These are phyloP conservation scores for Trametes coccinea DNA, from an alignment of 768 basidiomycete species.

Conservation along the genomic window DNA sequence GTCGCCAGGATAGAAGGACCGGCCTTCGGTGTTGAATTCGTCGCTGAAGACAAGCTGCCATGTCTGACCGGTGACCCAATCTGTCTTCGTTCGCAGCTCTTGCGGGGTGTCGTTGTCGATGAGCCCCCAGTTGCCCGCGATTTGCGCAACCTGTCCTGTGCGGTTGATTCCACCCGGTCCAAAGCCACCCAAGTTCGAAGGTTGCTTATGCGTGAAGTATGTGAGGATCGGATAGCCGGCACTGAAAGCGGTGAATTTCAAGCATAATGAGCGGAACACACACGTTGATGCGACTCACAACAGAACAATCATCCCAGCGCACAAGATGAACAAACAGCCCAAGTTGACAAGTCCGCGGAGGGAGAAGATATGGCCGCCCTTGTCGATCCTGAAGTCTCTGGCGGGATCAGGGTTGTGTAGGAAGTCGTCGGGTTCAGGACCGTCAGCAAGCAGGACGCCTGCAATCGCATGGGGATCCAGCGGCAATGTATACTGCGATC, in stretches of 20 bases:
- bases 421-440: slow-evolving; percentile 48
- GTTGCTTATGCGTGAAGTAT: slow-evolving; percentile 32
- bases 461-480: slow-evolving; percentile 72
- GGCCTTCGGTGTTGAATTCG: slow-evolving; percentile 80
- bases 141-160: slow-evolving; percentile 50
- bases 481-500: slow-evolving; percentile 56
- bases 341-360: slow-evolving; percentile 67
- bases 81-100: slow-evolving; percentile 52
- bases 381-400: slow-evolving; percentile 31
- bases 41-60: slow-evolving; percentile 83
- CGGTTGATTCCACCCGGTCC: slow-evolving; percentile 46
- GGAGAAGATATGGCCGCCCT: slow-evolving; percentile 48
- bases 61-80: slow-evolving; percentile 60
- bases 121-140: slow-evolving; percentile 65
- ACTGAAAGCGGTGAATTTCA: slow-evolving; percentile 22
- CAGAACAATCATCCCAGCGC: slow-evolving; percentile 48
- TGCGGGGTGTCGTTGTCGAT: slow-evolving; percentile 62
- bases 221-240: slow-evolving; percentile 45
- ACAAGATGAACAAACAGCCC: slow-evolving; percentile 62
- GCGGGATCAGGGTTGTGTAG: slow-evolving; percentile 62
- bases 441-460: slow-evolving; percentile 43
- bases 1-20: slow-evolving; percentile 81
- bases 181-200: slow-evolving; percentile 41
- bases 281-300: slow-evolving; percentile 1
- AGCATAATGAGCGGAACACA: no score